Evolutionary conservation across 1,284 basidiomycete genomes (phyloP).

Genomic region (Leccinum pachyderme): DNA sequence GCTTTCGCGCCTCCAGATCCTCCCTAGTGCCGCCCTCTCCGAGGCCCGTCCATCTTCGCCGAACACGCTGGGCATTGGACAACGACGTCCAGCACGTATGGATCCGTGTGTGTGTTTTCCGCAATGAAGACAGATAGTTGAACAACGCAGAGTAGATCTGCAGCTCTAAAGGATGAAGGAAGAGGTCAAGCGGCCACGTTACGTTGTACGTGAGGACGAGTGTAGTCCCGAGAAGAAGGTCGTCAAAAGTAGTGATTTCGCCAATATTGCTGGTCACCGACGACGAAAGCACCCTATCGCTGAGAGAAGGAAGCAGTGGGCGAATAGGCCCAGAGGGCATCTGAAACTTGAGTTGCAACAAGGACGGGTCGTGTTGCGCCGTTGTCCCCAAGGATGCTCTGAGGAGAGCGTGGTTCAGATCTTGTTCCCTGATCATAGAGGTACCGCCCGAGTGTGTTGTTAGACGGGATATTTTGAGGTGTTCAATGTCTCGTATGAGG

Average conservation of each 20-base stretch:
- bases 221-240: slow-evolving; percentile 77
- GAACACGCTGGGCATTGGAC: slow-evolving; percentile 77
- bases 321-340: slow-evolving; percentile 78
- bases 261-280: slow-evolving; percentile 32
- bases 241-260: slow-evolving; percentile 60
- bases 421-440: slow-evolving; percentile 83
- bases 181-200: slow-evolving; percentile 86
- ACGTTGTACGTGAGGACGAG: slow-evolving; percentile 68
- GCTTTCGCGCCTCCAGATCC: slow-evolving; percentile 61
- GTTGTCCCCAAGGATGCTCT: slow-evolving; percentile 82
- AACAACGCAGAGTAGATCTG: slow-evolving; percentile 76
- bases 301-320: slow-evolving; percentile 71
- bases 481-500: slow-evolving; percentile 79
- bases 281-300: slow-evolving; percentile 35
- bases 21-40: slow-evolving; percentile 81
- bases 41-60: slow-evolving; percentile 81
- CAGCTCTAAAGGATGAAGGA: slow-evolving; percentile 76
- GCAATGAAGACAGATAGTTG: slow-evolving; percentile 78
- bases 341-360: slow-evolving; percentile 68
- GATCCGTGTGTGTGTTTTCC: slow-evolving; percentile 78
- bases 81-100: slow-evolving; percentile 82
- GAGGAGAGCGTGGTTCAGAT: slow-evolving; percentile 77
- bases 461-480: slow-evolving; percentile 72
- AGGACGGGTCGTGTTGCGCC: slow-evolving; percentile 75
- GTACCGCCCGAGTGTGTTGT: slow-evolving; percentile 61